These are phyloP conservation scores for Hirschioporus abietinus DNA, from an alignment of 768 basidiomycete genomes.

Conservation along the genomic window DNA sequence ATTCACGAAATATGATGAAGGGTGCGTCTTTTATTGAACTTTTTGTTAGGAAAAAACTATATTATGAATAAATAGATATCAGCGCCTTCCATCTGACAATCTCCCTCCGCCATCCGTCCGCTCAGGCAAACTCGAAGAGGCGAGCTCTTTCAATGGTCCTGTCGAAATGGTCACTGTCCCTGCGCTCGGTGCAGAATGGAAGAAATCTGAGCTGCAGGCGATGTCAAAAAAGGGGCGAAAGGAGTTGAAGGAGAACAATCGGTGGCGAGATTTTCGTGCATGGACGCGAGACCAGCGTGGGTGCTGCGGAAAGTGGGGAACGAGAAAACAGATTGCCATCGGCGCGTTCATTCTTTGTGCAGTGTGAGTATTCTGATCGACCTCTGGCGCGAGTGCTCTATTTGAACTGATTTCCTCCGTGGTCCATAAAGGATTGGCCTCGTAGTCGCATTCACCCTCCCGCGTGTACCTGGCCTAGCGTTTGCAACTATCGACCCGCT, in stretches of 20 bases:
- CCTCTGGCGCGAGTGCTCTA: background rate
- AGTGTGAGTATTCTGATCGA: conserved; percentile 35
- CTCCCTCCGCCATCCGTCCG: conserved; percentile 7
- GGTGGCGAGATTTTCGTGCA: conserved; percentile 57
- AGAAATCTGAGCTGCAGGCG: conserved; percentile 64
- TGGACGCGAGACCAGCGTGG: conserved; percentile 81
- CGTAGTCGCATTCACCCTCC: conserved; percentile 73
- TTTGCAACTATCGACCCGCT: conserved; percentile 60
- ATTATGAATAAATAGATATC: conserved; percentile 14
- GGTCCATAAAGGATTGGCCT: conserved; percentile 48
- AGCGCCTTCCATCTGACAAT: conserved; percentile 12
- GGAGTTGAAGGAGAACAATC: conserved; percentile 51
- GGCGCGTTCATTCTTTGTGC: conserved; percentile 65
- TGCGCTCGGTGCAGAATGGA: conserved; percentile 89
- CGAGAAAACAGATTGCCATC: conserved; percentile 47
- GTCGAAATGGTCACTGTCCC: conserved; percentile 93
- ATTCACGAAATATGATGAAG: conserved; percentile 43
- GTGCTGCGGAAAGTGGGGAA: conserved; percentile 75
- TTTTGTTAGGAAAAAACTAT: background rate
- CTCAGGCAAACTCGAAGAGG: conserved; percentile 36
- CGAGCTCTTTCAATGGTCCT: conserved; percentile 30
- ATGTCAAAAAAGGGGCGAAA: conserved; percentile 70
- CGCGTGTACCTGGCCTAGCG: conserved; percentile 70
- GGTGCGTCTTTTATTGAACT: conserved; percentile 31
- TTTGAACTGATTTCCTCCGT: conserved; percentile 9